Evolutionary conservation across 225 moss, liverwort and hornwort species (phyloP).

Genomic region (Pseudisothecium myosuroides): DNA sequence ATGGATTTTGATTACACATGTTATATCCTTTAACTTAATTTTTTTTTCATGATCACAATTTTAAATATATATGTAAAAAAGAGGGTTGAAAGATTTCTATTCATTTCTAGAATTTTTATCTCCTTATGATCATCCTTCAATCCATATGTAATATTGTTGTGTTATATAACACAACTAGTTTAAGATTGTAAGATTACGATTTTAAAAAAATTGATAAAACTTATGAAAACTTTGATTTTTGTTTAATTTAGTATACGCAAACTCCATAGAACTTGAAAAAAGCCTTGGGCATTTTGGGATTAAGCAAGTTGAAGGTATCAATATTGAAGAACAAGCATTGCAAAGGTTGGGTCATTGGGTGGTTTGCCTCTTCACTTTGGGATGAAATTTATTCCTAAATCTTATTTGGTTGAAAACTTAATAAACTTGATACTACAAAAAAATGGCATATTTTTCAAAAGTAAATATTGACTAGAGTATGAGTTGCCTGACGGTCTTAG

Average conservation of each 20-base stretch:
- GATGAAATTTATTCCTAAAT: not conserved
- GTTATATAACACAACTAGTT: not conserved
- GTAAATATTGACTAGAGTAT: not conserved
- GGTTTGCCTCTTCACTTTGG: not conserved
- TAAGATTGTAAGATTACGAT: not conserved
- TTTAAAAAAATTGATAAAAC: not conserved
- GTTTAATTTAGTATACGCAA: not conserved
- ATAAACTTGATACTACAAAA: rapidly evolving
- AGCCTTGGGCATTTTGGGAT: not conserved
- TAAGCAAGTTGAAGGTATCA: not conserved
- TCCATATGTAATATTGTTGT: not conserved
- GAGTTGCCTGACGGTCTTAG: rapidly evolving
- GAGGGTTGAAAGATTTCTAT: not conserved
- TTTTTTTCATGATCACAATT: not conserved
- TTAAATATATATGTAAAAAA: too few relatives aligned
- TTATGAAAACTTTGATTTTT: not conserved
- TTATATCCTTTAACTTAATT: not conserved
- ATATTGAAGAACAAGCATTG: not conserved
- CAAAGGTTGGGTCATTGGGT: not conserved
- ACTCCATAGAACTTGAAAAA: not conserved
- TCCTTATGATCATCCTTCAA: not conserved
- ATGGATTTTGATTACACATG: not conserved
- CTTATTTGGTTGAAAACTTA: not conserved
- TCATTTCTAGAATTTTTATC: not conserved
- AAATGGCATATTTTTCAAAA: rapidly evolving